Evolutionary conservation across 2,329 filamentous ascomycete species (phyloP).

Genomic region (Cordyceps farinosa): DNA sequence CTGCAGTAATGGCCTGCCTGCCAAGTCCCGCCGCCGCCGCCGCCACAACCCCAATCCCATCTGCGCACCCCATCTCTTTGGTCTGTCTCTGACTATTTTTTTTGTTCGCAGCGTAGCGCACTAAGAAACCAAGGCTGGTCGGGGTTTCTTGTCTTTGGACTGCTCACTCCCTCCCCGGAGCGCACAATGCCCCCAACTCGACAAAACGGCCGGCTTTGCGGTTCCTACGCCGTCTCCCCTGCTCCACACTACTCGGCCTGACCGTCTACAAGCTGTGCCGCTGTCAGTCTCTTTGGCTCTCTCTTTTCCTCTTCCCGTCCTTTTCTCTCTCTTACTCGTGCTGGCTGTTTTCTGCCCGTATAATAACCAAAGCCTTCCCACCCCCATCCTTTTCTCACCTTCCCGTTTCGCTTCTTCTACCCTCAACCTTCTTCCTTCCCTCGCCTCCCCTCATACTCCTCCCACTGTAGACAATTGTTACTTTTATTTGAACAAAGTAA

Average conservation of each 20-base stretch:
- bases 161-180: background rate
- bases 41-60: conserved; percentile 7
- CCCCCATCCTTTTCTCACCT: background rate
- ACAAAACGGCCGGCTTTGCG: conserved; percentile 14
- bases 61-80: background rate
- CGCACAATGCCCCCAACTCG: background rate
- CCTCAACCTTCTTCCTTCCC: background rate
- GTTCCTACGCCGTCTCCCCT: conserved; percentile 4
- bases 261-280: conserved; percentile 8
- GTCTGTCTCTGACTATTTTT: background rate
- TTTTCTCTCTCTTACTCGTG: background rate
- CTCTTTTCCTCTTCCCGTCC: background rate
- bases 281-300: background rate
- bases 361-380: conserved; percentile 11
- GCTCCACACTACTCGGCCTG: conserved; percentile 14
- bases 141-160: background rate
- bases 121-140: background rate
- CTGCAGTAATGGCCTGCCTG: background rate
- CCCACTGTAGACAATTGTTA: background rate
- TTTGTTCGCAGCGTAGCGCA: background rate
- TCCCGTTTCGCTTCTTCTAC: background rate
- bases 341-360: background rate
- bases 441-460: background rate
- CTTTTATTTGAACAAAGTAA: background rate
- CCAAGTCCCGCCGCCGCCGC: conserved; percentile 5